Conservation (phyloP, 139 green algal species). For the Pseudopediastrum boryanum region DNA sequence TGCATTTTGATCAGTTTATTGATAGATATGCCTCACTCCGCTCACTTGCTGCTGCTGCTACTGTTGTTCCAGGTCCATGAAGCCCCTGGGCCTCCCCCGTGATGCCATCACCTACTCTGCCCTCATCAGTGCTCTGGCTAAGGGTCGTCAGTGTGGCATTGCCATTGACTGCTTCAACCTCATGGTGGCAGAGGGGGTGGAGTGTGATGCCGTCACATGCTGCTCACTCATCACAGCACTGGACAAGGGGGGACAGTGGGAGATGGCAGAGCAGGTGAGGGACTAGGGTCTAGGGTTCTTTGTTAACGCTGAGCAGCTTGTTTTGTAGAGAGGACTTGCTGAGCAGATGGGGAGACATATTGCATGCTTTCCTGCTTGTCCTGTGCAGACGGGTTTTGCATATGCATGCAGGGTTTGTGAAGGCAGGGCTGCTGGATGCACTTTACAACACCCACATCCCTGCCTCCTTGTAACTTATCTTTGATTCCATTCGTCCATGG, state of each 20-base stretch:
- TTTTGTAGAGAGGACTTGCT: not conserved
- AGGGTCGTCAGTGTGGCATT: slow-evolving; percentile 81
- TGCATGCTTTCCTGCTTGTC: no score
- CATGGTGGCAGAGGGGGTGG: slow-evolving; percentile 67
- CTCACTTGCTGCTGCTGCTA: not conserved
- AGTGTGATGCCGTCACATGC: slow-evolving; percentile 89
- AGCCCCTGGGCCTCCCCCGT: slow-evolving; percentile 58
- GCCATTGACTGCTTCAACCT: slow-evolving; percentile 67
- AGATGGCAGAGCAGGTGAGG: slow-evolving; percentile 80
- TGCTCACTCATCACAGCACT: slow-evolving; percentile 89
- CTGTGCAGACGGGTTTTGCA: no score
- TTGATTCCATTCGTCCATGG: no score
- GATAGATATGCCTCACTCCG: no score
- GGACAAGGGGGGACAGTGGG: slow-evolving; percentile 89
- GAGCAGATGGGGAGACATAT: not conserved
- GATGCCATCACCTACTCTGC: slow-evolving; percentile 91
- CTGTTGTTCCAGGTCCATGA: slow-evolving; percentile 79
- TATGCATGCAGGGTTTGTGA: no score
- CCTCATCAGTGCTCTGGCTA: slow-evolving; percentile 83
- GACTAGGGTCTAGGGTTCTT: not conserved
- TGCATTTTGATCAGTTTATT: no score
- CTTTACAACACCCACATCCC: not conserved
- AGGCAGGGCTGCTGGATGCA: no score
- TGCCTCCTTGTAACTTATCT: no score
- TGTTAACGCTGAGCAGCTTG: not conserved